A percentile compares a stretch with the other conserved stretches of the same genome.
phyloP scores from a whole-genome alignment of 805 yeast species.

The Spathaspora boniae region DNA sequence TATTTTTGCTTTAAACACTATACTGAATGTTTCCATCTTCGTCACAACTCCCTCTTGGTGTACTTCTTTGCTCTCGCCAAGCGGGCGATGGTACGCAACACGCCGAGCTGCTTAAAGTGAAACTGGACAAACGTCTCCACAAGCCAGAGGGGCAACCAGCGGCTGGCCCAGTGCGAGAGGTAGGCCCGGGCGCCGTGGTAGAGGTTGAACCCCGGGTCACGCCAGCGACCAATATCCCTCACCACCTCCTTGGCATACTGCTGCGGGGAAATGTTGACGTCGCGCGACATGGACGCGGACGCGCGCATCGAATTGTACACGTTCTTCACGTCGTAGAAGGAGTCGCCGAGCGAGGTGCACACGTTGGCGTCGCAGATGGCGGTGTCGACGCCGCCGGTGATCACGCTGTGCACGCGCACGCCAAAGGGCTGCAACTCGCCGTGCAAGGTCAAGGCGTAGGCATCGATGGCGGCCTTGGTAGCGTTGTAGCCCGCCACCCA shows the following conservation, averaged over 20 bases:
- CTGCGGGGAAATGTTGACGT: constrained; percentile 17
- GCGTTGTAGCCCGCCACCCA: constrained; percentile 31
- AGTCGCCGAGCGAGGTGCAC: constrained; percentile 9
- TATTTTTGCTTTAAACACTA: too few relatives aligned
- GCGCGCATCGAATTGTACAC: constrained; percentile 17
- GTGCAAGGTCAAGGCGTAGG: constrained; percentile 27
- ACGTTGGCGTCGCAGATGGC: constrained; percentile 21
- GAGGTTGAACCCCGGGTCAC: constrained; percentile 25
- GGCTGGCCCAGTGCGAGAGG: constrained; percentile 13
- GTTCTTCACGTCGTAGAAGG: constrained; percentile 21
- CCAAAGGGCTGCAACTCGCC: constrained; percentile 33
- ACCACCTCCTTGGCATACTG: constrained; percentile 25
- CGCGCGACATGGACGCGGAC: constrained; percentile 21
- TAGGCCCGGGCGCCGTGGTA: constrained; percentile 24
- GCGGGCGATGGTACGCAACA: constrained; percentile 17
- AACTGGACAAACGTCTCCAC: constrained; percentile 17
- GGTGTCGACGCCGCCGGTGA: constrained; percentile 38
- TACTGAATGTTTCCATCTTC: too few relatives aligned
- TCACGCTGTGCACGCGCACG: constrained; percentile 33
- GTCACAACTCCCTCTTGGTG: constrained; percentile 15
- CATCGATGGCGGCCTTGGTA: constrained; percentile 36
- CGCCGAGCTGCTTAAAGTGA: constrained; percentile 25
- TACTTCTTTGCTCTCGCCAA: constrained; percentile 10
- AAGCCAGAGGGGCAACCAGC: constrained; percentile 24
- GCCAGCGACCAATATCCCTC: constrained; percentile 13